Evolutionary conservation across 1,284 basidiomycete species (phyloP), one percentile per base, ranked within the genome.

Genomic region (Moesziomyces antarcticus): DNA sequence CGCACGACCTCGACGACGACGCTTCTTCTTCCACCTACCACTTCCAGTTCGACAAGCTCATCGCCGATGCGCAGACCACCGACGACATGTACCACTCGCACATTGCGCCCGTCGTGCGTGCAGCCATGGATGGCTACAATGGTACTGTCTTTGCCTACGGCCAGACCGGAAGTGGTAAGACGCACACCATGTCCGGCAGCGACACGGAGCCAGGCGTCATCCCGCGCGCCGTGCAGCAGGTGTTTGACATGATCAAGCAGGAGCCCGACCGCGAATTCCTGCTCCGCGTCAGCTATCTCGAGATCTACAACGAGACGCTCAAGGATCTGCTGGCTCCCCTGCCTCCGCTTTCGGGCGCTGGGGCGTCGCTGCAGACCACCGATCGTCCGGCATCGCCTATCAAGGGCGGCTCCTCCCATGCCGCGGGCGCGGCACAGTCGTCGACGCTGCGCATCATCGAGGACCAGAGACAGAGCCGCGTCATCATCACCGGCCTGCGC

Each of bases 81-180:
- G 71, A 72, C 13, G 62, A 62, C 30, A 74, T 83, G 59, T 89
- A 88, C 72, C 75, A 82, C n/a, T 63, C 72, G 8, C 85, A 87
- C 73, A 86, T 89, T 44, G 80, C 85, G 0, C 86, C 86, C 0
- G 79, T 88, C 11, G 86, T 89, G 1, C 79, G 85, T 68, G 92
- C 93, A 20, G 92, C 94, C 13, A 97, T 97, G 93, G 93, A 97
- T 53, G 96, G 95, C 11, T 98, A 90, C 87, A 98, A 99, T 83
- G 90, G 93, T 13, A 93, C 97, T 72, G 90, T 97, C 46, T 97
- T 97, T 80, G 94, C 94, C 0, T 97, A 97, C 80, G 94, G 94
- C 21, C 92, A 93, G 85, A 87, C 87, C 2, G 87, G 87, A 16
- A 87, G 86, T 3, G 88, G 88, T 42, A 88, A 88, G 84, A 93